Conservation (phyloP, 106 monocot genomes). For the Amphibolis antarctica region DNA sequence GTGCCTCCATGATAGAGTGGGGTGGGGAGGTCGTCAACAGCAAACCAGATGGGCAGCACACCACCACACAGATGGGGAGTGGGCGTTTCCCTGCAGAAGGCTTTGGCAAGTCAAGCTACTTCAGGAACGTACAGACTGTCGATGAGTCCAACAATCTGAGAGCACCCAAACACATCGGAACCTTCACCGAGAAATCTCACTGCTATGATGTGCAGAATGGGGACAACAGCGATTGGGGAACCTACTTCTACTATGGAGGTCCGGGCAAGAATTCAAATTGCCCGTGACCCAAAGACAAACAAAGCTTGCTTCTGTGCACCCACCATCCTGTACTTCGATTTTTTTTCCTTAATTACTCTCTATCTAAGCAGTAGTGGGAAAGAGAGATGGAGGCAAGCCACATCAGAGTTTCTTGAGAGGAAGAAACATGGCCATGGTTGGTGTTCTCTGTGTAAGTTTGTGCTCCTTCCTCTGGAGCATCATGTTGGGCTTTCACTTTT, state of each 20-base stretch:
- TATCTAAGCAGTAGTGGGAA: no score
- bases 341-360: no score
- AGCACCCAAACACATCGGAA: slow-evolving; percentile 35
- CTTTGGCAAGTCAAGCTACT: slow-evolving; percentile 68
- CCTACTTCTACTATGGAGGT: slow-evolving; percentile 79
- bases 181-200: slow-evolving; percentile 51
- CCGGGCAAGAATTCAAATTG: slow-evolving; percentile 69
- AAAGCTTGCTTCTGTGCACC: no score
- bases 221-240: slow-evolving; percentile 61
- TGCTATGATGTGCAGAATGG: slow-evolving; percentile 68
- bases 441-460: no score
- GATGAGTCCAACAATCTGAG: slow-evolving; percentile 59
- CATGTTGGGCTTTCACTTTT: no score
- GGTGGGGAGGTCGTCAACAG: slow-evolving; percentile 81
- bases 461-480: no score
- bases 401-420: no score
- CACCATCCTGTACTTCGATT: no score
- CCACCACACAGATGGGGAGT: slow-evolving; percentile 74
- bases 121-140: slow-evolving; percentile 63
- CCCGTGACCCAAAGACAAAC: slow-evolving; percentile 37
- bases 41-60: slow-evolving; percentile 58
- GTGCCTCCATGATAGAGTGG: slow-evolving; percentile 76
- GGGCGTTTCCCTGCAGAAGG: slow-evolving; percentile 69
- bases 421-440: no score
- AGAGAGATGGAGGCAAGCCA: no score